phyloP scores from a whole-genome alignment of 2,329 filamentous ascomycete genomes.

The Xylariaceae sp. region DNA sequence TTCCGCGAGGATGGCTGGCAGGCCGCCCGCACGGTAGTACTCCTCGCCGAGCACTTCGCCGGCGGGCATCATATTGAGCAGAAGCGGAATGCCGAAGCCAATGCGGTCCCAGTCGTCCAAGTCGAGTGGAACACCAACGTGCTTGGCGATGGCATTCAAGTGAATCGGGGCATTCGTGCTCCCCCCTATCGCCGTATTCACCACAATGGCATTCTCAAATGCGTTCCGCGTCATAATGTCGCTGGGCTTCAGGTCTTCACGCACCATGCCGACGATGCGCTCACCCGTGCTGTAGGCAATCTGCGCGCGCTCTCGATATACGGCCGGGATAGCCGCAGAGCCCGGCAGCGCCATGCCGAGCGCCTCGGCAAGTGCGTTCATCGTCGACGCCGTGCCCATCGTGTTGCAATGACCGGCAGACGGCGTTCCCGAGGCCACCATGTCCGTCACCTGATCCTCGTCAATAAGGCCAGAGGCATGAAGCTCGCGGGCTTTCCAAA shows the following conservation, averaged over 20 bases:
- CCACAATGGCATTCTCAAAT: slow-evolving; percentile 54
- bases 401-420: slow-evolving; percentile 49
- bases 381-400: slow-evolving; percentile 51
- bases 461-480: slow-evolving; percentile 45
- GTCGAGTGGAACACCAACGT: slow-evolving; percentile 47
- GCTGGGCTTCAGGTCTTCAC: slow-evolving; percentile 45
- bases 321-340: slow-evolving; percentile 48
- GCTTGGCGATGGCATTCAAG: slow-evolving; percentile 50
- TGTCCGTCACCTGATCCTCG: slow-evolving; percentile 42
- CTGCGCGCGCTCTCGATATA: slow-evolving; percentile 45
- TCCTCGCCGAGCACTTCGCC: slow-evolving; percentile 52
- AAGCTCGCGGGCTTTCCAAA: slow-evolving; percentile 48
- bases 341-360: slow-evolving; percentile 51
- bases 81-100: slow-evolving; percentile 47
- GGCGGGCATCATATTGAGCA: slow-evolving; percentile 53
- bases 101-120: slow-evolving; percentile 52
- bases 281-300: slow-evolving; percentile 46
- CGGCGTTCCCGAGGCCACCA: slow-evolving; percentile 40
- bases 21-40: slow-evolving; percentile 50
- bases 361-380: slow-evolving; percentile 50
- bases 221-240: slow-evolving; percentile 53
- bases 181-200: slow-evolving; percentile 52
- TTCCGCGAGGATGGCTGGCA: slow-evolving; percentile 51
- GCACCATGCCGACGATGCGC: slow-evolving; percentile 49
- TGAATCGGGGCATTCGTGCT: slow-evolving; percentile 56